Conservation (phyloP, 257 asterid species). For the Solanum pimpinellifolium region DNA sequence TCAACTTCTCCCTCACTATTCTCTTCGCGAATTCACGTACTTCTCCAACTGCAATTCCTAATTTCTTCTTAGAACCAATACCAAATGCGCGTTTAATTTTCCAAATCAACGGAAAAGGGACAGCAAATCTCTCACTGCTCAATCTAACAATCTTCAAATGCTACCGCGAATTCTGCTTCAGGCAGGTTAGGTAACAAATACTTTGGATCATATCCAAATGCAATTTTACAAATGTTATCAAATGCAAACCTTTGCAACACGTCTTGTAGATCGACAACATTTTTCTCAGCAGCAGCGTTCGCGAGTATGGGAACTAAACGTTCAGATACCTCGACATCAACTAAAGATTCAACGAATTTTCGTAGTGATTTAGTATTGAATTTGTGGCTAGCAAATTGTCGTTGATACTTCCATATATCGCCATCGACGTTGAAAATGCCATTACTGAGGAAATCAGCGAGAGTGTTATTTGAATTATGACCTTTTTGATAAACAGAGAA, state of each 20-base stretch:
- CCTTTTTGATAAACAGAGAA: conserved; percentile 30
- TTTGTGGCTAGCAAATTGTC: too few relatives aligned
- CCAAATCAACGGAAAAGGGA: conserved; percentile 26
- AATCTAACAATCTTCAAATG: conserved; percentile 33
- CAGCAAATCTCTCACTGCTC: conserved; percentile 17
- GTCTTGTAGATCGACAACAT: too few relatives aligned
- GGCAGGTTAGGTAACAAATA: conserved; percentile 38
- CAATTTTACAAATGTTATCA: conserved; percentile 52
- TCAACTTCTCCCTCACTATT: conserved; percentile 17
- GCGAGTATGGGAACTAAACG: too few relatives aligned
- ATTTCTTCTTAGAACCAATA: conserved; percentile 35
- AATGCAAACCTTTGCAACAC: conserved; percentile 58
- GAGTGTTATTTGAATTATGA: too few relatives aligned
- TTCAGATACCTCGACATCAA: too few relatives aligned
- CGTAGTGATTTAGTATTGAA: too few relatives aligned
- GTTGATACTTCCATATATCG: too few relatives aligned
- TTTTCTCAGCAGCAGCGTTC: too few relatives aligned
- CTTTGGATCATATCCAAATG: conserved; percentile 57
- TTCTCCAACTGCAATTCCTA: neutral
- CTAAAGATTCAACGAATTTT: too few relatives aligned
- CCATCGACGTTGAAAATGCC: too few relatives aligned
- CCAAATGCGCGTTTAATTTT: conserved; percentile 24
- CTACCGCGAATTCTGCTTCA: conserved; percentile 25
- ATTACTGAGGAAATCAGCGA: too few relatives aligned
- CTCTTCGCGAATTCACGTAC: conserved; percentile 37